Conservation (phyloP, 73 alveolate genomes). For the Uronychia binucleata region DNA sequence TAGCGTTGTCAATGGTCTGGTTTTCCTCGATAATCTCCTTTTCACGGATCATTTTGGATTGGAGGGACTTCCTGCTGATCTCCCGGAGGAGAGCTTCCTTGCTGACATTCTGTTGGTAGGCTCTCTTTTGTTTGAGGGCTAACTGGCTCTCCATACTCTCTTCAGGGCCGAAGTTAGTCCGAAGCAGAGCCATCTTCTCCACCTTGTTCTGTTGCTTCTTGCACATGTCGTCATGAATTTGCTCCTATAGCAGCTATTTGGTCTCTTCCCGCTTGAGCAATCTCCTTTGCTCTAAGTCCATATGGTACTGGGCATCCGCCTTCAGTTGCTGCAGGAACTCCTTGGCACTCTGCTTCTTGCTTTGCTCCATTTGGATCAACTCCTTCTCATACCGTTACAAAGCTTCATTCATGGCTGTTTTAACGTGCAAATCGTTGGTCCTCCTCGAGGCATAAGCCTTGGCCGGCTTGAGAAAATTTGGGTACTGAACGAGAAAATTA, state of each 20-base stretch:
- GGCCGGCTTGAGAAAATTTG: constrained; percentile 9
- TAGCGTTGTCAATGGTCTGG: neutral
- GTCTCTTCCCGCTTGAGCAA: neutral
- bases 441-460: constrained; percentile 5
- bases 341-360: neutral
- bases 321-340: neutral
- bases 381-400: constrained; percentile 24
- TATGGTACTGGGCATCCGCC: constrained; percentile 7
- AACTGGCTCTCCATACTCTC: constrained; percentile 7
- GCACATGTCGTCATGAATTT: neutral
- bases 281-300: neutral
- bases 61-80: neutral
- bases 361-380: constrained; percentile 6
- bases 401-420: constrained; percentile 32
- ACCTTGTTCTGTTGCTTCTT: neutral
- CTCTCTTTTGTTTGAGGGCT: neutral
- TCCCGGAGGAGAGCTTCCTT: neutral
- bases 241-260: neutral
- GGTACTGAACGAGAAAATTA: neutral
- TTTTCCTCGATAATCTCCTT: neutral
- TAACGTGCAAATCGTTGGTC: constrained; percentile 3
- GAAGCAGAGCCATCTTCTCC: neutral
- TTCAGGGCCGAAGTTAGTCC: constrained; percentile 56
- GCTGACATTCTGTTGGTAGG: neutral
- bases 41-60: neutral